Percentiles rank a stretch among this genome's conserved stretches.
Conservation (phyloP, 2,329 filamentous ascomycete genomes). For the Colletotrichum musicola region DNA sequence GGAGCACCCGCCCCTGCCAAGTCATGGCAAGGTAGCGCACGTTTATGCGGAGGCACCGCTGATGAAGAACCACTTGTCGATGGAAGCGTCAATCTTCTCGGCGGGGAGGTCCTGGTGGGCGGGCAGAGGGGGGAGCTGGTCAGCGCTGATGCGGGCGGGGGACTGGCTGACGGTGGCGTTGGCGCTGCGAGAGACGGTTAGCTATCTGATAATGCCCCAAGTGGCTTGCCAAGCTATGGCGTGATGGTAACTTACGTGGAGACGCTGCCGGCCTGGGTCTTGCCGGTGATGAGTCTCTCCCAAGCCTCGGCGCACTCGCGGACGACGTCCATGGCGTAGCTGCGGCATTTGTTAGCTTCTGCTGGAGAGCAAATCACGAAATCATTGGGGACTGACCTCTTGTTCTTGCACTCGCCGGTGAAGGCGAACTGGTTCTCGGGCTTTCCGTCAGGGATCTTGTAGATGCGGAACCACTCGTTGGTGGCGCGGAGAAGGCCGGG, state of each 20-base stretch:
- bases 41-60: slow-evolving; percentile 88
- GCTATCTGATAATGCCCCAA: slow-evolving; percentile 34
- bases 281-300: slow-evolving; percentile 95
- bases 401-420: slow-evolving; percentile 99
- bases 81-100: slow-evolving; percentile 92
- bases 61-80: slow-evolving; percentile 99
- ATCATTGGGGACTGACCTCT: slow-evolving; percentile 71
- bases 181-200: slow-evolving; percentile 69
- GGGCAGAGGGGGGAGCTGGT: slow-evolving; percentile 82
- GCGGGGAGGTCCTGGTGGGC: slow-evolving; percentile 82
- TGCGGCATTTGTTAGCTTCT: slow-evolving; percentile 47
- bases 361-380: neutral
- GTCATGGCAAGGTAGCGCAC: neutral
- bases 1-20: slow-evolving; percentile 3
- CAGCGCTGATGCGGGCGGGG: slow-evolving; percentile 75
- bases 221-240: slow-evolving; percentile 33
- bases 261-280: slow-evolving; percentile 82
- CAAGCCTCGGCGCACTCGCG: slow-evolving; percentile 97
- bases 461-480: slow-evolving; percentile 99
- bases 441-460: slow-evolving; percentile 99
- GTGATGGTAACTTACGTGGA: slow-evolving; percentile 75
- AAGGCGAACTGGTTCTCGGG: slow-evolving; percentile 99
- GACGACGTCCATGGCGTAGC: slow-evolving; percentile 94
- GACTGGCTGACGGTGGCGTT: slow-evolving; percentile 85
- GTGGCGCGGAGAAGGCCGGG: slow-evolving; percentile 96